phyloP scores from a whole-genome alignment of 73 alveolate species.

The Stentor roeselii region DNA sequence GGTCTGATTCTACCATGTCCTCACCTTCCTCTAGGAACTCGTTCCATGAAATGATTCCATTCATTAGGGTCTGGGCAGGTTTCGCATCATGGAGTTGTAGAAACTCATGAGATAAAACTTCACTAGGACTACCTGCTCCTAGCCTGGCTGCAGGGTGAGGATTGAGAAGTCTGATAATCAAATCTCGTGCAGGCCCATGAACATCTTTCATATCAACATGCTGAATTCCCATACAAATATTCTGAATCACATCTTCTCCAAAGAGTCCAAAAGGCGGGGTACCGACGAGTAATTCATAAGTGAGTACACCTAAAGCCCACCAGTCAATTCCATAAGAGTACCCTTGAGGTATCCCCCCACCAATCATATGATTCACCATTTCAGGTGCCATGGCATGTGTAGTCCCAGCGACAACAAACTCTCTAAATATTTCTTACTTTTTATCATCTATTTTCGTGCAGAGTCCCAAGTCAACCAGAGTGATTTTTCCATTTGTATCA shows the following conservation, averaged over 20 bases:
- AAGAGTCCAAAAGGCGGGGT: slow-evolving; percentile 15
- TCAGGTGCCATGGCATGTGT: slow-evolving; percentile 69
- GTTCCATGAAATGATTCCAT: slow-evolving; percentile 4
- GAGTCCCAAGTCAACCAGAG: not conserved
- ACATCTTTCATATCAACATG: slow-evolving; percentile 21
- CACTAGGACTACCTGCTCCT: slow-evolving; percentile 1
- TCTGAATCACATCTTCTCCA: slow-evolving; percentile 3
- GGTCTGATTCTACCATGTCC: not conserved
- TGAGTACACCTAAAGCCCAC: slow-evolving; percentile 62
- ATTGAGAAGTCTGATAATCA: not conserved
- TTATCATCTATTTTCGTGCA: slow-evolving; percentile 1
- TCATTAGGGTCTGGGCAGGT: not conserved
- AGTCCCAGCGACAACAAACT: slow-evolving; percentile 41
- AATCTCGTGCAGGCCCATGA: not conserved
- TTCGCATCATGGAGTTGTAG: not conserved
- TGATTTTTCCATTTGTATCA: not conserved
- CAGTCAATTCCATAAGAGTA: slow-evolving; percentile 56
- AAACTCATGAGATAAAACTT: slow-evolving; percentile 8
- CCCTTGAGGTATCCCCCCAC: slow-evolving; percentile 33
- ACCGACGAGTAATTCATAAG: slow-evolving; percentile 52
- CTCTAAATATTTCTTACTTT: slow-evolving; percentile 19
- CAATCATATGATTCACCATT: slow-evolving; percentile 43
- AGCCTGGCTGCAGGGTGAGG: not conserved
- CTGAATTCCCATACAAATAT: not conserved
- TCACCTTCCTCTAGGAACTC: not conserved